Evolutionary conservation across 768 basidiomycete species (phyloP).

Genomic region (Tricholoma terreum): DNA sequence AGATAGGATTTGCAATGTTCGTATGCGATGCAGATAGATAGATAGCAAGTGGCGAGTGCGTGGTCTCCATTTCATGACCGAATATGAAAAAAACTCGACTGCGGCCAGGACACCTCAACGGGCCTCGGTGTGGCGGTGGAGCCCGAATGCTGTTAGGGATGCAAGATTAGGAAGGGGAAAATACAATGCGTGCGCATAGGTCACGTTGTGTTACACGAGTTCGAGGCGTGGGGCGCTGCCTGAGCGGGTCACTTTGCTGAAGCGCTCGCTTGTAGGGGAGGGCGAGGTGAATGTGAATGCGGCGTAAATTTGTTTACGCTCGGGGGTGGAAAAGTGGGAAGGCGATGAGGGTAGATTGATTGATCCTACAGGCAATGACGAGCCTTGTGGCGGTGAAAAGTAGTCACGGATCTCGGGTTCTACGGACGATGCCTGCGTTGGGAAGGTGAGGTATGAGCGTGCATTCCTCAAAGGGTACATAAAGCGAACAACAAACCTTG

Average conservation of each 20-base stretch:
- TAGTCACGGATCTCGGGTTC: conserved; percentile 61
- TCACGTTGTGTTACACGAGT: conserved; percentile 17
- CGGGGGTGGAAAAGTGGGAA: conserved; percentile 60
- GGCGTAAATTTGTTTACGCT: conserved; percentile 68
- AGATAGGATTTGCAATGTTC: background rate
- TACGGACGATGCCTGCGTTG: conserved; percentile 45
- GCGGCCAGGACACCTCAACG: background rate
- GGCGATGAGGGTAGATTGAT: conserved; percentile 26
- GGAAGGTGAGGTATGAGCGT: background rate
- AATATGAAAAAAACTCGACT: background rate
- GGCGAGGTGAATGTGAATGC: conserved; percentile 80
- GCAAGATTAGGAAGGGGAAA: background rate
- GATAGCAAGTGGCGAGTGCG: background rate
- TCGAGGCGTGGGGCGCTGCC: conserved; percentile 26
- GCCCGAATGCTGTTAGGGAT: background rate
- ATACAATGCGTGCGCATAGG: background rate
- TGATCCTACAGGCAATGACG: conserved; percentile 26
- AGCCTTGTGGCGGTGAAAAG: conserved; percentile 37
- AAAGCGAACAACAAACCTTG: conserved; percentile 34
- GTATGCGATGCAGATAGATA: conserved; percentile 5
- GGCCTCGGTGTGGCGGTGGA: background rate
- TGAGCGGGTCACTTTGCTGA: conserved; percentile 40
- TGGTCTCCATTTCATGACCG: background rate
- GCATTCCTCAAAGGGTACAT: conserved; percentile 5
- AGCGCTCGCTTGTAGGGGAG: conserved; percentile 56